Evolutionary conservation across 2,329 filamentous ascomycete genomes (phyloP).

Genomic region (Exophiala sp.): DNA sequence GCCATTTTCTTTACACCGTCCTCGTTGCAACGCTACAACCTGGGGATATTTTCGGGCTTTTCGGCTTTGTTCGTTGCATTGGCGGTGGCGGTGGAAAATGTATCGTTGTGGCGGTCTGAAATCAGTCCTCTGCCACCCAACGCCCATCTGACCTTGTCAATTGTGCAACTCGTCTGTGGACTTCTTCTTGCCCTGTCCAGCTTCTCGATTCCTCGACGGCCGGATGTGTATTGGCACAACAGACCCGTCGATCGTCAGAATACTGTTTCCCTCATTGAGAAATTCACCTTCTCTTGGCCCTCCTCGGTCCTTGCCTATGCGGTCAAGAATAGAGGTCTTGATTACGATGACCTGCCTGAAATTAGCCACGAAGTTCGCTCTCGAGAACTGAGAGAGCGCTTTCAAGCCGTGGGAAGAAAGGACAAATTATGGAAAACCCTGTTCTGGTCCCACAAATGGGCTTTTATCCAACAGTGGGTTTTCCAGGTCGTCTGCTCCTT

Average conservation of each 20-base stretch:
- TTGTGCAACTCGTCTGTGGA: constrained; percentile 28
- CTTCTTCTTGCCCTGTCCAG: constrained; percentile 46
- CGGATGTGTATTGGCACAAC: constrained; percentile 57
- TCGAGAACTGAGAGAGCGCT: constrained; percentile 48
- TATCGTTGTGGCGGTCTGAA: constrained; percentile 21
- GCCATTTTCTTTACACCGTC: constrained; percentile 23
- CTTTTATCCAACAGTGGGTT: constrained; percentile 54
- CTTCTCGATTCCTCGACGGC: constrained; percentile 59
- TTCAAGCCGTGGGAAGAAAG: constrained; percentile 33
- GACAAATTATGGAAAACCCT: constrained; percentile 56
- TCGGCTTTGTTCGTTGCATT: constrained; percentile 23
- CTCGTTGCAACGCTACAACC: constrained; percentile 21
- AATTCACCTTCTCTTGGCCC: constrained; percentile 63
- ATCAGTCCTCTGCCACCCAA: constrained; percentile 18
- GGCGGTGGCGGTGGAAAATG: constrained; percentile 24
- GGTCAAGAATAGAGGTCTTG: constrained; percentile 53
- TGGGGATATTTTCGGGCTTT: constrained; percentile 21
- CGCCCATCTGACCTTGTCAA: constrained; percentile 21
- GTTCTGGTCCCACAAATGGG: constrained; percentile 51
- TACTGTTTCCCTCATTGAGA: constrained; percentile 55
- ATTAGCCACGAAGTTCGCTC: constrained; percentile 52
- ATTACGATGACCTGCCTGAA: constrained; percentile 57
- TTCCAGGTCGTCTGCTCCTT: constrained; percentile 52
- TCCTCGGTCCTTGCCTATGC: constrained; percentile 51
- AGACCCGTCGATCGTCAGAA: constrained; percentile 58